Conservation (phyloP, 352 stramenopile species). For the Nothophytophthora sp. region DNA sequence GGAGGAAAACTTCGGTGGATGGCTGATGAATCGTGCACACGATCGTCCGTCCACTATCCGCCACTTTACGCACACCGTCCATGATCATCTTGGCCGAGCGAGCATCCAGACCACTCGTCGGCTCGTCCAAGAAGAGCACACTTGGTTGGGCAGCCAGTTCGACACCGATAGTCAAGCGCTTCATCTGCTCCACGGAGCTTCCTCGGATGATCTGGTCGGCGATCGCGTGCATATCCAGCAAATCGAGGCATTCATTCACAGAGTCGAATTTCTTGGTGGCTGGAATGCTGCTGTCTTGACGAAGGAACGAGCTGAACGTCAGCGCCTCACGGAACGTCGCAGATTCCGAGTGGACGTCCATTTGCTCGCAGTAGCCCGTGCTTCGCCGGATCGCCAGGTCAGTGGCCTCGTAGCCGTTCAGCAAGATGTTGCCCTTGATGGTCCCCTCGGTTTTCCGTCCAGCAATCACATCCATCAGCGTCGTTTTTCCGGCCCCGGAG, state of each 20-base stretch:
- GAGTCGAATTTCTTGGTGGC: conserved; percentile 29
- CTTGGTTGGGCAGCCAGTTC: conserved; percentile 77
- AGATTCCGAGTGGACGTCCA: conserved; percentile 84
- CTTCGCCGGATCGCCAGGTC: conserved; percentile 36
- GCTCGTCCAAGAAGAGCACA: conserved; percentile 83
- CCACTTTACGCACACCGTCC: conserved; percentile 85
- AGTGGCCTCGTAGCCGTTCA: conserved; percentile 31
- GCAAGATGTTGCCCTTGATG: conserved; percentile 55
- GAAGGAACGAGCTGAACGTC: conserved; percentile 82
- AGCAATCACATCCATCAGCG: conserved; percentile 92
- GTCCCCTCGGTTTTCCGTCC: conserved; percentile 63
- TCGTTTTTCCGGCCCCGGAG: conserved; percentile 75
- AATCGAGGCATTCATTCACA: conserved; percentile 27
- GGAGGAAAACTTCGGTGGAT: conserved; percentile 23
- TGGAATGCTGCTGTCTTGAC: conserved; percentile 29
- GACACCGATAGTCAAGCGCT: conserved; percentile 43
- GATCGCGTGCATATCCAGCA: conserved; percentile 26
- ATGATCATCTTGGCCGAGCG: conserved; percentile 85
- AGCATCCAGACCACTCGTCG: conserved; percentile 84
- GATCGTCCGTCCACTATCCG: conserved; percentile 68
- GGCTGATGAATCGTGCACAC: conserved; percentile 85
- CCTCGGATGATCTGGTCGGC: conserved; percentile 35
- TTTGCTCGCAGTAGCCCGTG: conserved; percentile 65
- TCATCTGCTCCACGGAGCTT: conserved; percentile 46
- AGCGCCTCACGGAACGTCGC: conserved; percentile 87